A percentile compares a stretch with the other conserved stretches of the same genome.
Conservation (phyloP, 495 filamentous ascomycete species). For the Penicillium ucsense region DNA sequence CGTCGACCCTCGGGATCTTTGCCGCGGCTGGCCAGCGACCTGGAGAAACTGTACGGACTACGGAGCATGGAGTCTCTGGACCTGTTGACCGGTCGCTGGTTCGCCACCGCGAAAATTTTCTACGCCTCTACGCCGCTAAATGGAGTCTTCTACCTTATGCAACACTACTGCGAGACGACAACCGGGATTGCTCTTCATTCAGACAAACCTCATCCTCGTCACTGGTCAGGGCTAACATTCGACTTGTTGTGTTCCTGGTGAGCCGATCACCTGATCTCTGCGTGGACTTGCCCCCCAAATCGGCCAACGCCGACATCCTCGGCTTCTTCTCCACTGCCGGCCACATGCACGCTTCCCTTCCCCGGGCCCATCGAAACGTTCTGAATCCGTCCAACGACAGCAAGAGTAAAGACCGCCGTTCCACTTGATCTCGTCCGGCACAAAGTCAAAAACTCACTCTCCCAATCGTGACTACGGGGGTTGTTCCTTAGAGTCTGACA, state of each 20-base stretch:
- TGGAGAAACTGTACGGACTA: background rate
- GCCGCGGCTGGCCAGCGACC: conserved; percentile 1
- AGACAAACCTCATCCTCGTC: too few relatives aligned
- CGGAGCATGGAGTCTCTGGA: too few relatives aligned
- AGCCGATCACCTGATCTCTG: background rate
- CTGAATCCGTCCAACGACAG: too few relatives aligned
- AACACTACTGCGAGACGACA: too few relatives aligned
- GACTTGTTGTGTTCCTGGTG: background rate
- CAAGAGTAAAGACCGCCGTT: too few relatives aligned
- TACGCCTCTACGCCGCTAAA: background rate
- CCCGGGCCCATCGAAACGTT: background rate
- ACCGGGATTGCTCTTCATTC: too few relatives aligned
- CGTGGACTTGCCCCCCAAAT: background rate
- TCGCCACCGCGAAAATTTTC: conserved; percentile 16
- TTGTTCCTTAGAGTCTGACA: too few relatives aligned
- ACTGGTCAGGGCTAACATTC: too few relatives aligned
- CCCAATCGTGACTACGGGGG: too few relatives aligned
- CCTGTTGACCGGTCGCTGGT: background rate
- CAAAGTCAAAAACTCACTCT: too few relatives aligned
- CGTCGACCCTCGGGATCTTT: background rate
- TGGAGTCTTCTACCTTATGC: too few relatives aligned
- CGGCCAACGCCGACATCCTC: conserved; percentile 22
- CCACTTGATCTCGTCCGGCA: too few relatives aligned
- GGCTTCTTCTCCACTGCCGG: conserved; percentile 22
- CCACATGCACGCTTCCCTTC: conserved; percentile 14